Percentiles rank a stretch among this genome's conserved stretches.
phyloP scores from a whole-genome alignment of 257 asterid genomes.

The Ocimum tenuiflorum region DNA sequence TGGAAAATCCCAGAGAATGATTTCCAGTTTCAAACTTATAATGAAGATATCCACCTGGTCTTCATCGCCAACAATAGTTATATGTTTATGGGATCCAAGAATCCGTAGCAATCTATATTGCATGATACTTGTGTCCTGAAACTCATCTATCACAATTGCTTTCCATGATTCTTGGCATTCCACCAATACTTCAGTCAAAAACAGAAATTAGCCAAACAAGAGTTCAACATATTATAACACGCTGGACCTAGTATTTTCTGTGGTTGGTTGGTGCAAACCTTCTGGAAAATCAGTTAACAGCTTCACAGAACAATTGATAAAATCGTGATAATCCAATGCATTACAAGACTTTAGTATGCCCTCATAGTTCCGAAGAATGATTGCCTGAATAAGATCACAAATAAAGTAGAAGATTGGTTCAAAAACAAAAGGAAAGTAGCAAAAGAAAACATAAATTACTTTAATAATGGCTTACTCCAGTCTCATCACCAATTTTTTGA shows the following conservation, averaged over 20 bases:
- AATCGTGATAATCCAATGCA: slow-evolving; percentile 92
- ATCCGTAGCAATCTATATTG: slow-evolving; percentile 60
- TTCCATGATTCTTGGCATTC: slow-evolving; percentile 79
- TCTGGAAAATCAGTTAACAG: slow-evolving; percentile 78
- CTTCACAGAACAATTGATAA: slow-evolving; percentile 77
- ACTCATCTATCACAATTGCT: slow-evolving; percentile 87
- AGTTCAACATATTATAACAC: slow-evolving; percentile 12
- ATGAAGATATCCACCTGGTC: slow-evolving; percentile 67
- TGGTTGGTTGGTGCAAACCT: slow-evolving; percentile 46
- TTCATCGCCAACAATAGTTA: slow-evolving; percentile 95
- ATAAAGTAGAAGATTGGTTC: slow-evolving; percentile 21
- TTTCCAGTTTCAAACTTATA: slow-evolving; percentile 7
- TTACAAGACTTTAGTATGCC: slow-evolving; percentile 79
- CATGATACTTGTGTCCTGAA: slow-evolving; percentile 96
- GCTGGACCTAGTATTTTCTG: neutral
- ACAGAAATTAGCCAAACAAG: slow-evolving; percentile 21
- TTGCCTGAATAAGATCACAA: slow-evolving; percentile 50
- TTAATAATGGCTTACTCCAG: slow-evolving; percentile 55
- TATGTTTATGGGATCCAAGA: slow-evolving; percentile 74
- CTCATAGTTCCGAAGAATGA: slow-evolving; percentile 62
- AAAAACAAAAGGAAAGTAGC: slow-evolving; percentile 11
- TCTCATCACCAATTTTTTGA: slow-evolving; percentile 48
- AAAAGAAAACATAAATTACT: neutral
- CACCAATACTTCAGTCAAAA: slow-evolving; percentile 43
- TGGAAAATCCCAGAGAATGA: slow-evolving; percentile 9